These are phyloP conservation scores for Colletotrichum sp. DNA, from an alignment of 2,329 filamentous ascomycete genomes.

Conservation along the genomic window DNA sequence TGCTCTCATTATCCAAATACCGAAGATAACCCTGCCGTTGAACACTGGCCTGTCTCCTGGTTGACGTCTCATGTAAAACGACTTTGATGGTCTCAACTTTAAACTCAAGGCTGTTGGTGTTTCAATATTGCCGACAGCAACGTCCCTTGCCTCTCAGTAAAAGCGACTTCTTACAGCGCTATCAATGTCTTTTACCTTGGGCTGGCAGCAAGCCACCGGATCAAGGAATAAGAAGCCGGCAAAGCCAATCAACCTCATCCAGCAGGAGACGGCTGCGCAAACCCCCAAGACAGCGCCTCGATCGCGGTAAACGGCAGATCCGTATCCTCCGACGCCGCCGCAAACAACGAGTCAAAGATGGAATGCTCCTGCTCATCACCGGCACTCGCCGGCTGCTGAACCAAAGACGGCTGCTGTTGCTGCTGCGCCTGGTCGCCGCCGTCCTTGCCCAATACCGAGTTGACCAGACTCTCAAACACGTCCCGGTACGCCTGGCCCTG, in stretches of 20 bases:
- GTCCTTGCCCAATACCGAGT: not conserved
- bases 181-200: not conserved
- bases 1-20: not conserved
- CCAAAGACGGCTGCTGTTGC: not conserved
- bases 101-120: not conserved
- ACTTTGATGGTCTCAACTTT: not conserved
- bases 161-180: not conserved
- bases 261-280: not conserved
- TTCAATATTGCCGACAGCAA: not conserved
- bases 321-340: not conserved
- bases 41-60: not conserved
- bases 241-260: not conserved
- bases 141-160: too few species aligned
- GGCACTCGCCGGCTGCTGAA: not conserved
- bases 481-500: constrained; percentile 28
- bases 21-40: not conserved
- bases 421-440: not conserved
- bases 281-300: constrained; percentile 19
- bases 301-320: constrained; percentile 2
- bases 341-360: constrained; percentile 4
- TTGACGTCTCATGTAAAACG: not conserved
- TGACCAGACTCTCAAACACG: constrained; percentile 25
- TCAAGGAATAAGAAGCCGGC: not conserved
- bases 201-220: not conserved
- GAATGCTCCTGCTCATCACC: not conserved